Percentiles rank a stretch among this genome's conserved stretches.
phyloP scores from a whole-genome alignment of 1,284 basidiomycete species.

The Leucoagaricus sp. region DNA sequence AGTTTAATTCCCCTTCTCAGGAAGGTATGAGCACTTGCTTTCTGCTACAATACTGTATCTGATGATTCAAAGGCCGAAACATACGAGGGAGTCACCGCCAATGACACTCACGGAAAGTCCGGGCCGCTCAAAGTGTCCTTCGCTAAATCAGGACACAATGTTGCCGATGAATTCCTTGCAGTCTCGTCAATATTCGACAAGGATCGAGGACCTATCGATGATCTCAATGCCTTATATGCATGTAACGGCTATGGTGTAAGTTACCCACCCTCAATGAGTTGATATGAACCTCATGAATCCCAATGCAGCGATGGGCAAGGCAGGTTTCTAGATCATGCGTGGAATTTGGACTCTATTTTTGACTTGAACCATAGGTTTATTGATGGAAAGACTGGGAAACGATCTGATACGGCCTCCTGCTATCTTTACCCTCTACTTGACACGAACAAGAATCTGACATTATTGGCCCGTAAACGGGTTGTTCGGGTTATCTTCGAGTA shows the following conservation, averaged over 20 bases:
- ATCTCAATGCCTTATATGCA: conserved; percentile 44
- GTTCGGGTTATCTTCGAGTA: conserved; percentile 53
- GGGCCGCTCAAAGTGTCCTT: conserved; percentile 57
- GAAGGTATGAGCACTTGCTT: conserved; percentile 38
- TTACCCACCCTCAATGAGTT: conserved; percentile 2
- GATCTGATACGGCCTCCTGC: conserved; percentile 58
- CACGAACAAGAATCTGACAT: conserved; percentile 40
- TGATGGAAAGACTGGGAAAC: conserved; percentile 48
- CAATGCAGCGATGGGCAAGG: conserved; percentile 41
- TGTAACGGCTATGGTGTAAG: conserved; percentile 48
- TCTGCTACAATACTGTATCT: background rate
- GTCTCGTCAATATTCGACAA: conserved; percentile 48
- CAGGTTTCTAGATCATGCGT: conserved; percentile 15
- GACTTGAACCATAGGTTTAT: conserved; percentile 42
- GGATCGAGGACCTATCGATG: conserved; percentile 38
- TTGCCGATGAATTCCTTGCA: conserved; percentile 48
- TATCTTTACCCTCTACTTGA: conserved; percentile 54
- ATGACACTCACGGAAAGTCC: conserved; percentile 47
- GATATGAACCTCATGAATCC: background rate
- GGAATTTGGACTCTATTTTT: background rate
- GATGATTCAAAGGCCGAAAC: conserved; percentile 46
- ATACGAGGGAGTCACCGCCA: conserved; percentile 38
- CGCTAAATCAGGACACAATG: conserved; percentile 34
- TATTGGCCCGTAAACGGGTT: conserved; percentile 43
- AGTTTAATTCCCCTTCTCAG: conserved; percentile 51